Conservation (phyloP, 208 protist genomes). For the Leishmania amazonensis region DNA sequence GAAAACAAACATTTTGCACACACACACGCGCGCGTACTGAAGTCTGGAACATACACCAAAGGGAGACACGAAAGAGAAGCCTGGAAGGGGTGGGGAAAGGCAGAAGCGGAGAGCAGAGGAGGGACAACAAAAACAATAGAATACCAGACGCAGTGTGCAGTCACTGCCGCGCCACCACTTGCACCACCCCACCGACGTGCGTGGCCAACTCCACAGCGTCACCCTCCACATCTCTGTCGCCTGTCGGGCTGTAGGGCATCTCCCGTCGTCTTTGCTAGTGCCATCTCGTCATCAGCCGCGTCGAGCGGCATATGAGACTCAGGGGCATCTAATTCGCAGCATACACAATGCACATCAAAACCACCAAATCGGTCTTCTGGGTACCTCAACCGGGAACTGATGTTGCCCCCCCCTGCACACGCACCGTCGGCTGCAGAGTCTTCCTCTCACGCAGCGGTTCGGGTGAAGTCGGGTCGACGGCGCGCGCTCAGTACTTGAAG, state of each 20-base stretch:
- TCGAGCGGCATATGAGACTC: neutral
- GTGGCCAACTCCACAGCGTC: neutral
- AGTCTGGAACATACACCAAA: neutral
- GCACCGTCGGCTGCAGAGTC: neutral
- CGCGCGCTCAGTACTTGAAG: constrained; percentile 76
- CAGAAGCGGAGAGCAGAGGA: neutral
- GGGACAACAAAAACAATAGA: neutral
- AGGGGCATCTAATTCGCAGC: neutral
- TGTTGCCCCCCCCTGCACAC: neutral
- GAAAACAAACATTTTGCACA: too few relatives aligned
- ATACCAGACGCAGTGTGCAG: neutral
- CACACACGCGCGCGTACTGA: too few relatives aligned
- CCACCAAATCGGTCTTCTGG: neutral
- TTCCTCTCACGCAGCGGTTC: neutral
- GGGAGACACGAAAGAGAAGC: neutral
- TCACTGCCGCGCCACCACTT: neutral
- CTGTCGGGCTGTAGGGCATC: neutral
- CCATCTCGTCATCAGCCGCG: neutral
- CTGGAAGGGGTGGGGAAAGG: neutral
- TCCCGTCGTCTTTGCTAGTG: neutral
- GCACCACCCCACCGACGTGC: neutral
- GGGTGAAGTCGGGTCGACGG: neutral
- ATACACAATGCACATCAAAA: neutral
- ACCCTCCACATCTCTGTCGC: neutral
- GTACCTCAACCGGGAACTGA: neutral